Evolutionary conservation across 495 filamentous ascomycete species (phyloP), one percentile per base, ranked within the genome.

Genomic region (Annulohypoxylon maeteangense): DNA sequence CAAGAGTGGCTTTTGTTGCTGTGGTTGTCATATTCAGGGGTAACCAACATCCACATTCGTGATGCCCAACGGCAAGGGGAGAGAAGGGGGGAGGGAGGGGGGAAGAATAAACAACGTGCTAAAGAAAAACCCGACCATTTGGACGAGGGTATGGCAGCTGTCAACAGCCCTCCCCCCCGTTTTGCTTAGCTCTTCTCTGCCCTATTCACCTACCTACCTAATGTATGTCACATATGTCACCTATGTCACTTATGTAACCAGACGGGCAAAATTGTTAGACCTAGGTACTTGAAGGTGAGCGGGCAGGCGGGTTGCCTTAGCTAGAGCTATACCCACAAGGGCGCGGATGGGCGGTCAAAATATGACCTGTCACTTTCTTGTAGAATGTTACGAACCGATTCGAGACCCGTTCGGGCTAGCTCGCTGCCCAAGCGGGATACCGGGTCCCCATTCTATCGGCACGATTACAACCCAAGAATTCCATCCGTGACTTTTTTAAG

Each of bases 301-400:
- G 27, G 27, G 27, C 6, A 6, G 6, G 6, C 3, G 45, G 42
- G 20, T 55, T 65, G 60, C 60, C 40, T 56, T 47, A 63, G 40
- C 38, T 14, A 44, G 70, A 65, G 60, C 51, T 53, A 61, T 68
- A 50, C 60, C 65, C 60, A 68, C 32, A 66, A 38, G 65, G 65
- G 70, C 70, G 70, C 70, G 70, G 70, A 73, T 69, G 65, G 70
- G 70, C 70, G 70, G 65, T 69, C 70, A 70, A 50, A 64, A 74
- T 74, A 51, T 74, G 71, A 74, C 63, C 54, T 36, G 62, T 74
- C 71, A 74, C 38, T 63, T 69, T 69, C 34, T 36, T 25, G 45
- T 44, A 54, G 53, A 65, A 51, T 73, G 57, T 42, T 58, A 55
- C 64, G 65, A 68, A 56, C 61, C 61, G 57, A 57, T 55, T 22